A percentile compares a stretch with the other conserved stretches of the same genome.
Conservation (phyloP, 768 basidiomycete species). For the Phylloporus sp. region DNA sequence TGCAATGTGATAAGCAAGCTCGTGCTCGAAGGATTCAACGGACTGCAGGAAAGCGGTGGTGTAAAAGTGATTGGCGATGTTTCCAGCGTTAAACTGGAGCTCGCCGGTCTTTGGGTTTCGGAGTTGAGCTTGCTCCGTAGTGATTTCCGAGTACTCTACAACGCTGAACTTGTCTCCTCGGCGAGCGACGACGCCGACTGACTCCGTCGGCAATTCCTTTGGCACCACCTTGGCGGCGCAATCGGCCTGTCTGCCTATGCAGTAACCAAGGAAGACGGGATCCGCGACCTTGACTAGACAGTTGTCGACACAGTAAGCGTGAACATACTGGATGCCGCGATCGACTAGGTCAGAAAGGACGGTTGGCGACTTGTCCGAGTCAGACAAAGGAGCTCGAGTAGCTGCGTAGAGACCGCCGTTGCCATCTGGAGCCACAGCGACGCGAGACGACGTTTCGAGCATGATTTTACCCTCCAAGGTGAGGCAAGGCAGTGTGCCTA, state of each 20-base stretch:
- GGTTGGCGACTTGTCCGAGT: conserved; percentile 53
- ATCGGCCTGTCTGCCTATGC: conserved; percentile 81
- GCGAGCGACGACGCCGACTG: conserved; percentile 90
- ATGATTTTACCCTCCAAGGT: conserved; percentile 92
- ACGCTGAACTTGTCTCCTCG: conserved; percentile 83
- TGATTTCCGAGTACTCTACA: conserved; percentile 97
- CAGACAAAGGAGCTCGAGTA: conserved; percentile 68
- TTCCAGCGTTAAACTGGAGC: conserved; percentile 87
- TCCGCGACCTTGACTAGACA: conserved; percentile 97
- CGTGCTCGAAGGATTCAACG: conserved; percentile 76
- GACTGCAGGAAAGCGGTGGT: conserved; percentile 76
- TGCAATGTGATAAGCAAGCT: conserved; percentile 96
- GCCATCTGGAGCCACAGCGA: conserved; percentile 97
- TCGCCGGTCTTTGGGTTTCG: conserved; percentile 66
- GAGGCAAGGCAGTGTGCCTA: conserved; percentile 93
- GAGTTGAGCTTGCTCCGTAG: conserved; percentile 77
- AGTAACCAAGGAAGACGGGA: conserved; percentile 94
- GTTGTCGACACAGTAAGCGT: conserved; percentile 98
- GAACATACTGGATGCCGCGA: conserved; percentile 81
- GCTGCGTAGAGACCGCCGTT: conserved; percentile 98
- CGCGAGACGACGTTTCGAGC: conserved; percentile 67
- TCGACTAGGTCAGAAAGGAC: conserved; percentile 79
- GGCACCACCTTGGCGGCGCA: conserved; percentile 97
- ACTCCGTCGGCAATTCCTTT: conserved; percentile 79
- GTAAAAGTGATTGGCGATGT: conserved; percentile 99